Base-by-base conservation (phyloP, 169 alveolate species). In the Cryptosporidium sp. region DNA sequence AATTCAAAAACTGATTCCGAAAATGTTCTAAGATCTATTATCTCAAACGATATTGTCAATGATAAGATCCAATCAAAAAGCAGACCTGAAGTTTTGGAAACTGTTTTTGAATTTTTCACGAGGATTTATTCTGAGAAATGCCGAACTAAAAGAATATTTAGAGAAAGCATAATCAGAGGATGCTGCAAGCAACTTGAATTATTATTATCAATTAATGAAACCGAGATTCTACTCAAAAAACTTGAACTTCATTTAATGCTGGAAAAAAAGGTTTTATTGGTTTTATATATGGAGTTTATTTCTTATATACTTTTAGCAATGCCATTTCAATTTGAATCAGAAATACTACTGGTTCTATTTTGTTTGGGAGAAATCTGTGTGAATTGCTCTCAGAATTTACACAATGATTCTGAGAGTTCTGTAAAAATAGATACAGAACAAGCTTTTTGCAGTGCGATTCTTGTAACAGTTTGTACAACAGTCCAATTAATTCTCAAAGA, bases 351-450 rank as follows among this genome's bases (percentile, higher is more conserved):
- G 23, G 29, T 80, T 18, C 29, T 80, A 3, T 80, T 31, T 44
- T 60, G 23, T 45, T 42, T 80, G 89, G 89, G 89, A 29, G 89
- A 80, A 80, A 80, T 80, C 6, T 80, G 89, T 26, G 75, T 80
- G 6, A 31, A 16, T 26, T 80, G 89, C 26, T 62, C 89, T 61
- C 89, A 62, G 62, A 42, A 42, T 35, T 44, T 61, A 51, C 16
- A 48, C 8, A n/a, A 61, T 44, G 48, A 45, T 16, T 37, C 51
- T 7, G 89, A 80, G 26, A 0, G 14, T 21, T 10, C 18, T 58
- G 26, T 60, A 26, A 21, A 37, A 33, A 23, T n/a, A 29, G 58
- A 53, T 18, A 14, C 39, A 16, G 70, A 23, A 44, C 70, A 80
- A 37, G 12, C 68, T 23, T 65, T 65, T 37, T 37, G 72, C 72